These are phyloP conservation scores for Lipomyces sp. DNA, from an alignment of 805 yeast species.

Conservation along the genomic window DNA sequence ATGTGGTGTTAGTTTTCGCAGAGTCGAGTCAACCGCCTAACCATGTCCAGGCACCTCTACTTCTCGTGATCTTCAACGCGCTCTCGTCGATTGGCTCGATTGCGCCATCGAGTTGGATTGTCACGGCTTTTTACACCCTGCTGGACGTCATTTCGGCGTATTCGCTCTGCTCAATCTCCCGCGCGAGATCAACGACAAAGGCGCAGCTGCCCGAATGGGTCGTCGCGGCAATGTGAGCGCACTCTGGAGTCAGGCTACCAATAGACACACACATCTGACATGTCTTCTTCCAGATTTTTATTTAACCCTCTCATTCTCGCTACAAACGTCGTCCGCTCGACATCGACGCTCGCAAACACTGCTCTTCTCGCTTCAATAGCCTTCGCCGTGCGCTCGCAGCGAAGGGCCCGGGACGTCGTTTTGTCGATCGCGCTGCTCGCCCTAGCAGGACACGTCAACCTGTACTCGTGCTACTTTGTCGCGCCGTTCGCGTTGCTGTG, in stretches of 20 bases:
- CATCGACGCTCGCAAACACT: constrained; percentile 59
- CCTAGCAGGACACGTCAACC: constrained; percentile 59
- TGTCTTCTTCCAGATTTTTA: constrained; percentile 44
- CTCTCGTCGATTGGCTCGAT: constrained; percentile 52
- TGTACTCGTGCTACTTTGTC: constrained; percentile 58
- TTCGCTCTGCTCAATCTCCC: constrained; percentile 49
- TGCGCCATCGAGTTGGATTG: constrained; percentile 31
- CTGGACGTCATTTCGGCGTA: constrained; percentile 58
- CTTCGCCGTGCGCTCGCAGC: constrained; percentile 42
- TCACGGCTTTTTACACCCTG: constrained; percentile 51
- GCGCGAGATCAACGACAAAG: too few relatives aligned
- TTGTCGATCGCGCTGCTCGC: constrained; percentile 53
- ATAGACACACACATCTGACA: too few relatives aligned
- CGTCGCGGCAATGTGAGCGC: constrained; percentile 48
- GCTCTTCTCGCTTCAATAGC: constrained; percentile 49
- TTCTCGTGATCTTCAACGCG: constrained; percentile 54
- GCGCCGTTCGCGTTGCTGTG: constrained; percentile 47
- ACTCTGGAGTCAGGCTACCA: too few relatives aligned
- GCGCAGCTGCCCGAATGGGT: constrained; percentile 42
- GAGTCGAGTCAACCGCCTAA: too few relatives aligned
- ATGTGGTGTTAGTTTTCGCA: background rate
- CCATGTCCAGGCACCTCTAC: constrained; percentile 24
- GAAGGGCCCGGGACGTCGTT: background rate
- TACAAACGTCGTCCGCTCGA: constrained; percentile 65
- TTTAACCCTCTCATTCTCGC: constrained; percentile 78